A percentile compares a stretch with the other conserved stretches of the same genome.
These are phyloP conservation scores for Botrytis deweyae DNA, from an alignment of 2,329 filamentous ascomycete species.

Conservation along the genomic window DNA sequence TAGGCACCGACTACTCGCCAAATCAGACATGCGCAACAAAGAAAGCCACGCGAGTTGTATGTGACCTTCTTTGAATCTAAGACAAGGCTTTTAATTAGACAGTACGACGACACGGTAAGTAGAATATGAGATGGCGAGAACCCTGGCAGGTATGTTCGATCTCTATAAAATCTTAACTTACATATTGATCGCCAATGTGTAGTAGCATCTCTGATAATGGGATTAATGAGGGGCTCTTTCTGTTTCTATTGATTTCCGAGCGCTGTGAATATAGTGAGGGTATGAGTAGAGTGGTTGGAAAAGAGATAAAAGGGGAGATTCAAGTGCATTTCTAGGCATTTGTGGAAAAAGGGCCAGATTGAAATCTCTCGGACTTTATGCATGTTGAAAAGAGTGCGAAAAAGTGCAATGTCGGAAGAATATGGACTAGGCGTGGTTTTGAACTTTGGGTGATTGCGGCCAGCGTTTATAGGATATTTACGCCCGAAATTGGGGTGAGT, in stretches of 20 bases:
- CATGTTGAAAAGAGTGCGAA: rapidly evolving
- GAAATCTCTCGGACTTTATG: rapidly evolving
- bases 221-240: rapidly evolving
- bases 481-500: no score
- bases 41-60: background rate
- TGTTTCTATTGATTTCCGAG: background rate
- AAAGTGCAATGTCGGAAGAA: rapidly evolving
- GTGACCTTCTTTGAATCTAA: background rate
- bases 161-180: background rate
- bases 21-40: background rate
- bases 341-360: background rate
- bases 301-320: background rate
- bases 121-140: background rate
- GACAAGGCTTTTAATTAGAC: background rate
- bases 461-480: rapidly evolving
- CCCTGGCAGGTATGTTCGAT: background rate
- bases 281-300: background rate
- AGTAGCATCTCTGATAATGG: background rate
- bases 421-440: background rate
- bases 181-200: background rate
- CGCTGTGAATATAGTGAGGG: background rate
- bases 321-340: background rate
- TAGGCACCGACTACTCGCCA: background rate
- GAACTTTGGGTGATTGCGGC: background rate
- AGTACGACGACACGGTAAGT: background rate